These are phyloP conservation scores for Sporothrix phasma DNA, from an alignment of 2,329 filamentous ascomycete genomes.

Conservation along the genomic window DNA sequence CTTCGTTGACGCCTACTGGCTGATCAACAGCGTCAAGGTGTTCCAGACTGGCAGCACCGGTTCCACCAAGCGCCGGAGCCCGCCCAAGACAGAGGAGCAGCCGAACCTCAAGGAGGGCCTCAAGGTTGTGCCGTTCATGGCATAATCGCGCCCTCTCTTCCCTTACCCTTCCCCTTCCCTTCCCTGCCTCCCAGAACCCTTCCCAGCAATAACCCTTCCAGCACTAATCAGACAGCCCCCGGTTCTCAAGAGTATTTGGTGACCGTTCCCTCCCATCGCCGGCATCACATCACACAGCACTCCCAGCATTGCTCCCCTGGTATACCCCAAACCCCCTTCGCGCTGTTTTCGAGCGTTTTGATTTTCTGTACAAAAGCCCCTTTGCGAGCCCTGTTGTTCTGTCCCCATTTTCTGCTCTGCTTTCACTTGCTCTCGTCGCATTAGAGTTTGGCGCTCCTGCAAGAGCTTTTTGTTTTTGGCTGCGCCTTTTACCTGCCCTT, in stretches of 20 bases:
- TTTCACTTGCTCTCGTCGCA: neutral
- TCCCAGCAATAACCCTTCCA: neutral
- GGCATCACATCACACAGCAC: neutral
- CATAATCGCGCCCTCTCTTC: neutral
- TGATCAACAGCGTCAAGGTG: constrained; percentile 61
- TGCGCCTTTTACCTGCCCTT: neutral
- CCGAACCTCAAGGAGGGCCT: constrained; percentile 2
- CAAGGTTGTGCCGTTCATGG: constrained; percentile 9
- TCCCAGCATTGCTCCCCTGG: neutral
- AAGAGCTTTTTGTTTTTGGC: constrained; percentile 1
- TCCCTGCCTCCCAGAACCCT: neutral
- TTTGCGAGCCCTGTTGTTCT: neutral
- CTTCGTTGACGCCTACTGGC: constrained; percentile 68
- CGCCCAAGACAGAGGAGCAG: neutral
- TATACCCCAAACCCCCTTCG: neutral
- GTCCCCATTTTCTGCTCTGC: neutral
- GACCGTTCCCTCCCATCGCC: neutral
- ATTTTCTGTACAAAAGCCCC: neutral
- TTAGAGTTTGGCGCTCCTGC: neutral
- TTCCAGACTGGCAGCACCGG: constrained; percentile 32
- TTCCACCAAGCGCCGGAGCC: constrained; percentile 2
- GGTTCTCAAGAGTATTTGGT: neutral
- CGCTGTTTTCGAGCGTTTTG: neutral
- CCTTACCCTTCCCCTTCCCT: neutral
- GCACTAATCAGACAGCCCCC: neutral